phyloP scores from a whole-genome alignment of 306 rosid species.

The Corylus americana region DNA sequence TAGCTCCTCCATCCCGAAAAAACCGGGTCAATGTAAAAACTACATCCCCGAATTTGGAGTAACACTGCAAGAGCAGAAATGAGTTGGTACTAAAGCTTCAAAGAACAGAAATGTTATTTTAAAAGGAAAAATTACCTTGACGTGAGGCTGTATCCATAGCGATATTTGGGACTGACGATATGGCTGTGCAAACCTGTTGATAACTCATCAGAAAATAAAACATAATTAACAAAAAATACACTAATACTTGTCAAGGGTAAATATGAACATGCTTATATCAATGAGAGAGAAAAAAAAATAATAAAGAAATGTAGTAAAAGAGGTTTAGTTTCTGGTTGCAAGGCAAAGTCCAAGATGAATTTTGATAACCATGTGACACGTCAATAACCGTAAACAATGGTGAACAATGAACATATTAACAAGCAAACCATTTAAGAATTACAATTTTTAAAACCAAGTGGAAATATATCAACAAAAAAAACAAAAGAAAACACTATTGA shows the following conservation, averaged over 20 bases:
- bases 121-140: conserved; percentile 57
- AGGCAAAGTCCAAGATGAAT: not conserved
- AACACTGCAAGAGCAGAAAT: conserved; percentile 54
- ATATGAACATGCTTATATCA: conserved; percentile 12
- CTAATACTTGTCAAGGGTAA: conserved; percentile 10
- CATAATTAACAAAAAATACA: conserved; percentile 12
- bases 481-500: not conserved
- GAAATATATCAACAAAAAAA: not conserved
- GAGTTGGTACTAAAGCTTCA: conserved; percentile 28
- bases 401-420: not conserved
- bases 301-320: not conserved
- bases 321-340: not conserved
- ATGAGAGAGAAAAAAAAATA: not conserved
- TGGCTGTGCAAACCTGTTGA: conserved; percentile 74
- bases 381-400: not conserved
- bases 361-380: not conserved
- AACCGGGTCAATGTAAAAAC: conserved; percentile 81
- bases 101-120: conserved; percentile 11
- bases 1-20: conserved; percentile 68
- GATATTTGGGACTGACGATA: conserved; percentile 87
- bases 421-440: not conserved
- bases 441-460: not conserved
- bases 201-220: conserved; percentile 27
- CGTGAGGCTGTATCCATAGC: conserved; percentile 91
- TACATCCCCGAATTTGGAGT: conserved; percentile 82